phyloP scores from a whole-genome alignment of 2,329 filamentous ascomycete species.

The Dendryphion nanum region DNA sequence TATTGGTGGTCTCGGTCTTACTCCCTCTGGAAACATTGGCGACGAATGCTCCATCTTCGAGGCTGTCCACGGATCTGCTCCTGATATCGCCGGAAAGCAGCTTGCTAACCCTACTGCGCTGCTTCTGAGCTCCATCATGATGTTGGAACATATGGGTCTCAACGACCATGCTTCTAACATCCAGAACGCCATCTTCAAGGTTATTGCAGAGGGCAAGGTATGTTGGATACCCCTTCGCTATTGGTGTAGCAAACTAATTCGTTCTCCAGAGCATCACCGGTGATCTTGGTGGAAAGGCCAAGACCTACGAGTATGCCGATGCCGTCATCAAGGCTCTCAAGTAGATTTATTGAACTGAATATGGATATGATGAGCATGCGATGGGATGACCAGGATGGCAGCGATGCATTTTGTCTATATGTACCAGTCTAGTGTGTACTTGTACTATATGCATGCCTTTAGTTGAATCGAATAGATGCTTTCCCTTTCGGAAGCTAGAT shows the following conservation, averaged over 20 bases:
- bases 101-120: conserved; percentile 97
- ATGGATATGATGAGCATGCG: conserved; percentile 23
- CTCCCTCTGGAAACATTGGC: conserved; percentile 97
- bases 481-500: conserved; percentile 9
- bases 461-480: too few species aligned
- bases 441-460: conserved; percentile 37
- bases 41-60: conserved; percentile 99
- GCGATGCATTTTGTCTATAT: conserved; percentile 39
- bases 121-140: conserved; percentile 96
- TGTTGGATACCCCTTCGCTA: too few species aligned
- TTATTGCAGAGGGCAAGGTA: conserved; percentile 91
- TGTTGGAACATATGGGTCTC: conserved; percentile 97
- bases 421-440: conserved; percentile 26
- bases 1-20: conserved; percentile 95
- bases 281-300: conserved; percentile 92
- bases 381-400: conserved; percentile 25
- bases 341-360: conserved; percentile 19
- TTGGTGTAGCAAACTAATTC: too few species aligned
- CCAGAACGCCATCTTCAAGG: conserved; percentile 92
- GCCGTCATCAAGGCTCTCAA: conserved; percentile 76
- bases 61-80: conserved; percentile 95
- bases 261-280: conserved; percentile 72
- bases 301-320: conserved; percentile 89
- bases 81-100: conserved; percentile 93
- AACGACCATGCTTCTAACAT: conserved; percentile 81